Evolutionary conservation across 1,284 basidiomycete species (phyloP), one percentile per base, ranked within the genome.

Genomic region (Hymenochaete sp.): DNA sequence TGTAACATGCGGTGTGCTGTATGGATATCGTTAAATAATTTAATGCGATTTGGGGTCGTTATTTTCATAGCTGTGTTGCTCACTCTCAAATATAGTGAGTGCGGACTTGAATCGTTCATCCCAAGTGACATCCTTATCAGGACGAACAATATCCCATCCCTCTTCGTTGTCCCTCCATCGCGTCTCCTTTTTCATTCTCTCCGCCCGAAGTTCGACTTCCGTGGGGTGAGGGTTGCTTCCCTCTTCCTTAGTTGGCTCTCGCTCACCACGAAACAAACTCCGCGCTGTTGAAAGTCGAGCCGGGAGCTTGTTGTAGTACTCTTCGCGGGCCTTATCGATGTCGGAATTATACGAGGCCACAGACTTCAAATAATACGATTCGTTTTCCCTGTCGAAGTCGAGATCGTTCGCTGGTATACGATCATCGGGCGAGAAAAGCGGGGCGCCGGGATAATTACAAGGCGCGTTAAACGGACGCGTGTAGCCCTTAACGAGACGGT

Each of bases 221-320:
- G 84, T 92, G 28, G 79, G 80, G 4, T 93, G 89, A 2, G 90
- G 88, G 55, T 88, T 79, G 35, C 74, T 74, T 49, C 68, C 62
- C 65, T 98, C 93, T 47, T 87, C 84, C 58, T 86, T 85, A 5
- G 87, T 93, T 13, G 83, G 79, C 57, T 93, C 85, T n/a, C 92
- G 73, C 35, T 75, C 75, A 2, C 89, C 81, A 4, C 77, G 72
- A 2, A 83, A 78, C 18, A 96, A 72, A 33, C 78, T 81, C 10
- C 93, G 78, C 5, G 91, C 87, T 2, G 72, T 75, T 35, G 72
- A 71, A n/a, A 98, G 67, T 56, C 79, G 79, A 25, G 68, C 70
- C 1, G 77, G 71, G 4, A 98, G 75, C 6, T 70, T 68, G 13
- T 77, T 71, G 64, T 98, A 97, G 66, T 89, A 98, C 40, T 74